Conservation (phyloP, 768 basidiomycete genomes). For the Postia placenta region DNA sequence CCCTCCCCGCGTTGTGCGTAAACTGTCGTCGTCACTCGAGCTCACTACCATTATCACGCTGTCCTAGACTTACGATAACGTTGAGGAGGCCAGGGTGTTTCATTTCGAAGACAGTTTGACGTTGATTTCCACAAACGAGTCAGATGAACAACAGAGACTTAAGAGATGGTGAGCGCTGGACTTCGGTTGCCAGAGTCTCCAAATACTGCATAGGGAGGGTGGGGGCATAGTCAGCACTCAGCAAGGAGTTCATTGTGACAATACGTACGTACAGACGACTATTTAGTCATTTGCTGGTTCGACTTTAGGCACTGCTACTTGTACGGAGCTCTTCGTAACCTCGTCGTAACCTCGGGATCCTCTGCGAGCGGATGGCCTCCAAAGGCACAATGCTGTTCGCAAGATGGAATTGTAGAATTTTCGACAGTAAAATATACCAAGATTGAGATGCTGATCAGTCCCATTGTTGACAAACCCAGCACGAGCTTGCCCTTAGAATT, state of each 20-base stretch:
- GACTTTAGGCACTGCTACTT: constrained; percentile 49
- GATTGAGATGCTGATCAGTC: constrained; percentile 46
- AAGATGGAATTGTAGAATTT: neutral
- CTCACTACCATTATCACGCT: too few species aligned
- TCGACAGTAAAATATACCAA: constrained; percentile 41
- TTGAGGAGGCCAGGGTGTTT: too few species aligned
- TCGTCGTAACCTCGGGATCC: constrained; percentile 44
- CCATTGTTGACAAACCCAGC: constrained; percentile 40
- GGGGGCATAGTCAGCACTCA: too few species aligned
- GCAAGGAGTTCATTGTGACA: too few species aligned
- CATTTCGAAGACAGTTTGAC: too few species aligned
- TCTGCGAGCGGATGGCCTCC: constrained; percentile 54
- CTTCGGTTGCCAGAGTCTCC: constrained; percentile 65
- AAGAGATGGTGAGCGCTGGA: constrained; percentile 49
- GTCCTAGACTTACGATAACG: too few species aligned
- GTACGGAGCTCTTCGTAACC: constrained; percentile 44
- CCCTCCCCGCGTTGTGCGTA: too few species aligned
- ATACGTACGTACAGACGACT: constrained; percentile 56
- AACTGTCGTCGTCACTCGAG: too few species aligned
- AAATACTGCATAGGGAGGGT: constrained; percentile 42
- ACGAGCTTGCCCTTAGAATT: constrained; percentile 44
- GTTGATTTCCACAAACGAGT: too few species aligned
- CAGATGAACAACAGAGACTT: too few species aligned
- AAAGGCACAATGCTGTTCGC: neutral
- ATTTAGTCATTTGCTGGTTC: constrained; percentile 43